Evolutionary conservation across 2,329 filamentous ascomycete genomes (phyloP).

Genomic region (Beauveria sp.): DNA sequence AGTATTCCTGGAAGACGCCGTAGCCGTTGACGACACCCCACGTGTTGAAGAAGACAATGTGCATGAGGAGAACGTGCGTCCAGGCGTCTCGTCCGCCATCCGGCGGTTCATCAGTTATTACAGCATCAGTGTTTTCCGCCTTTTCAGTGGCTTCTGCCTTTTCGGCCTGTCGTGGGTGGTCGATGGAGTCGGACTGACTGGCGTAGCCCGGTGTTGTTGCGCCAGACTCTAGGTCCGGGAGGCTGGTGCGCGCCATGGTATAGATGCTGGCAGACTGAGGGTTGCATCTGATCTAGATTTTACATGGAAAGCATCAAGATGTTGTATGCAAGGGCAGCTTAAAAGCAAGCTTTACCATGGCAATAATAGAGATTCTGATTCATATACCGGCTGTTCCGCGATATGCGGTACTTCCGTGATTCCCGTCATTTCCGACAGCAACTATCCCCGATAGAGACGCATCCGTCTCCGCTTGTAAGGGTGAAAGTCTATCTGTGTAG

Average conservation of each 20-base stretch:
- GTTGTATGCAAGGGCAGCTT: background rate
- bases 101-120: background rate
- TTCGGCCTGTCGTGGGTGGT: background rate
- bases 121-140: background rate
- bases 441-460: constrained; percentile 7
- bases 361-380: background rate
- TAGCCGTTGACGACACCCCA: constrained; percentile 41
- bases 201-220: background rate
- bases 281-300: background rate
- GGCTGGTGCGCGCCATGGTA: background rate
- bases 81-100: constrained; percentile 18
- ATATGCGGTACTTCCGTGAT: constrained; percentile 1
- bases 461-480: background rate
- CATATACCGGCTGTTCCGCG: background rate
- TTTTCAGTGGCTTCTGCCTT: background rate
- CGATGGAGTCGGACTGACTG: background rate
- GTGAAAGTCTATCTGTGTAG: background rate
- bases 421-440: background rate
- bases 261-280: background rate
- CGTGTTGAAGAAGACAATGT: constrained; percentile 35
- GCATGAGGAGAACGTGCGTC: constrained; percentile 26
- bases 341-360: background rate
- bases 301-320: background rate
- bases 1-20: constrained; percentile 39
- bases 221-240: constrained; percentile 1